Conservation (phyloP, 2,329 filamentous ascomycete genomes). For the Chalaropsis thielavioides region DNA sequence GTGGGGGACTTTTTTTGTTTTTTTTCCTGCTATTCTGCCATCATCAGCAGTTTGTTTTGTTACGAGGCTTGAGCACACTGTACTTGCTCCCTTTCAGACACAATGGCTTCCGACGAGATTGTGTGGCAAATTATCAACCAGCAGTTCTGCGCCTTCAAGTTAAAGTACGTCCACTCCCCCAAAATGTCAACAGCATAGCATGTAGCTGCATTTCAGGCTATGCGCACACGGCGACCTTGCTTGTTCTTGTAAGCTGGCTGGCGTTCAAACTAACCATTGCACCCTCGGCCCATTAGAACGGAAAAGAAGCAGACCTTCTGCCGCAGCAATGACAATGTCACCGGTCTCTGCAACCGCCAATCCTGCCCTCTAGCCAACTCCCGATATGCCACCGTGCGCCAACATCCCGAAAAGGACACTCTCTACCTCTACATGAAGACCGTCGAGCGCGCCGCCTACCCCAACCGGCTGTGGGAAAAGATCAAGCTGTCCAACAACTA, state of each 20-base stretch:
- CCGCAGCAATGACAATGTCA: conserved; percentile 84
- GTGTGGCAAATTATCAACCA: conserved; percentile 96
- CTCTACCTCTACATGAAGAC: conserved; percentile 97
- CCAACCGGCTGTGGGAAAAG: conserved; percentile 85
- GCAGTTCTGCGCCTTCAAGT: conserved; percentile 87
- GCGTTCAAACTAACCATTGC: background rate
- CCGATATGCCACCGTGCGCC: conserved; percentile 80
- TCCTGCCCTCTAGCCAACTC: conserved; percentile 84
- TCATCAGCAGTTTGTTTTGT: background rate
- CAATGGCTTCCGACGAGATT: conserved; percentile 86
- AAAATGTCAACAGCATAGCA: background rate
- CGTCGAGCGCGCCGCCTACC: conserved; percentile 74
- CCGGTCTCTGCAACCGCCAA: conserved; percentile 70
- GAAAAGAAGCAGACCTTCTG: conserved; percentile 87
- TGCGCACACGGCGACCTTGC: background rate
- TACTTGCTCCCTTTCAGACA: conserved; percentile 20
- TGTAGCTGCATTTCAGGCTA: background rate
- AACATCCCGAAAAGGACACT: conserved; percentile 63
- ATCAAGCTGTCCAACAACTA: conserved; percentile 87
- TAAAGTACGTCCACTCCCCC: conserved; percentile 47
- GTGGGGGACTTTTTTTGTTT: conserved; percentile 4
- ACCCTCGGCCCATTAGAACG: conserved; percentile 35
- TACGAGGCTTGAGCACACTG: background rate
- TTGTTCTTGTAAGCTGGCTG: background rate
- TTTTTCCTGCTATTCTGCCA: conserved; percentile 7